Evolutionary conservation across 345 rosid species (phyloP).

Genomic region (Gossypium rotundifolium): DNA sequence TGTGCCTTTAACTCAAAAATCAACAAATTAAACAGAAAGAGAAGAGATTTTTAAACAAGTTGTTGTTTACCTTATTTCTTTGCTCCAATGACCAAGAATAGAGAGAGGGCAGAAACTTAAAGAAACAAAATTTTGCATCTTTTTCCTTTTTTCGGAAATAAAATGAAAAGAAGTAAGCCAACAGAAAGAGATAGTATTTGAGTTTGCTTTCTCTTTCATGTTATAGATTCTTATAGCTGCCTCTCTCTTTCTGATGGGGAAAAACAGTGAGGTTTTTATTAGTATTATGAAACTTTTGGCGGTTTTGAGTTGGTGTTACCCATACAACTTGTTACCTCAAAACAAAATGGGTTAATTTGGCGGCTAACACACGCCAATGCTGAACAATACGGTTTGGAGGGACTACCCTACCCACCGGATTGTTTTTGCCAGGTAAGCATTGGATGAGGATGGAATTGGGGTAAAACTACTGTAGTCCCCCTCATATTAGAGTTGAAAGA

Average conservation of each 20-base stretch:
- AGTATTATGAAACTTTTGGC: constrained; percentile 12
- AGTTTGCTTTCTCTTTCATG: constrained; percentile 10
- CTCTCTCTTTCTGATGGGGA: not conserved
- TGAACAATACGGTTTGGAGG: not conserved
- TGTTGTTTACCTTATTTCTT: constrained; percentile 13
- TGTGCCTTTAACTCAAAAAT: not conserved
- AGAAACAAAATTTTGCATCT: not conserved
- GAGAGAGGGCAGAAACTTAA: not conserved
- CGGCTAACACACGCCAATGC: constrained; percentile 42
- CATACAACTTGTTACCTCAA: too few species aligned
- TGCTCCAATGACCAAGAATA: constrained; percentile 8
- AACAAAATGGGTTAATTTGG: constrained; percentile 20
- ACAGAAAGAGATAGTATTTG: not conserved
- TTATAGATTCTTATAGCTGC: not conserved
- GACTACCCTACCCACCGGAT: constrained; percentile 16
- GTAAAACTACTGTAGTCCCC: too few species aligned
- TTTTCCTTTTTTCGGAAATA: too few species aligned
- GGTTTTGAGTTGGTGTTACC: not conserved
- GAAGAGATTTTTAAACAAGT: not conserved
- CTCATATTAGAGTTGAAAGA: too few species aligned
- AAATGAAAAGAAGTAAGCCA: not conserved
- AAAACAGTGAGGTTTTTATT: not conserved
- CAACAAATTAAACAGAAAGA: not conserved
- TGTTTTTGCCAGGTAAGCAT: constrained; percentile 14
- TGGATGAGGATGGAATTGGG: not conserved